Evolutionary conservation across 1,139 yeast species (phyloP).

Genomic region (Candida frijolesensis): DNA sequence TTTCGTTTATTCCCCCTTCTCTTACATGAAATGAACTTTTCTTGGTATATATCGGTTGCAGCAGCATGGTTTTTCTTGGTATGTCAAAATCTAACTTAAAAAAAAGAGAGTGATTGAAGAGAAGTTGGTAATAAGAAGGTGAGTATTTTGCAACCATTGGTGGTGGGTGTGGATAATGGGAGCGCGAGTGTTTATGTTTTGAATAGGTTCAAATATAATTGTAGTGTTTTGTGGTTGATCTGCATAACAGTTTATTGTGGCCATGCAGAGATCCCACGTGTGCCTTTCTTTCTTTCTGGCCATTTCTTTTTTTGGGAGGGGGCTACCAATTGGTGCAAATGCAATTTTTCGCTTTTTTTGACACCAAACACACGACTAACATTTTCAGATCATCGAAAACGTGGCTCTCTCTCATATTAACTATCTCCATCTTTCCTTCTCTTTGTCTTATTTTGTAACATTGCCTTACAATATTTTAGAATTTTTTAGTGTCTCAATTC

Average conservation of each 20-base stretch:
- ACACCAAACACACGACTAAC: neutral
- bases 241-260: neutral
- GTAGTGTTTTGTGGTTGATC: neutral
- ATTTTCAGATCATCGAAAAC: slow-evolving; percentile 1
- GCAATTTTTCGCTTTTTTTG: neutral
- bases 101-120: neutral
- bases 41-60: slow-evolving; percentile 1
- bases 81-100: neutral
- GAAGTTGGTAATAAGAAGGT: too few relatives aligned
- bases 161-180: too few relatives aligned
- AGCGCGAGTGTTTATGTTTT: too few relatives aligned
- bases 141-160: too few relatives aligned
- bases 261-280: slow-evolving; percentile 7
- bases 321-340: too few relatives aligned
- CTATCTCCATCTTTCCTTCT: neutral
- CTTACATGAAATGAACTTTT: neutral
- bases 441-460: neutral
- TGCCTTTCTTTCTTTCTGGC: slow-evolving; percentile 1
- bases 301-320: neutral
- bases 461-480: neutral
- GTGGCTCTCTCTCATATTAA: neutral
- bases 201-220: too few relatives aligned
- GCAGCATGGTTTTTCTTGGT: neutral
- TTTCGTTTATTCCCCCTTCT: neutral
- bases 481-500: too few relatives aligned